phyloP scores from a whole-genome alignment of 106 monocot species.

The Allium sativum region DNA sequence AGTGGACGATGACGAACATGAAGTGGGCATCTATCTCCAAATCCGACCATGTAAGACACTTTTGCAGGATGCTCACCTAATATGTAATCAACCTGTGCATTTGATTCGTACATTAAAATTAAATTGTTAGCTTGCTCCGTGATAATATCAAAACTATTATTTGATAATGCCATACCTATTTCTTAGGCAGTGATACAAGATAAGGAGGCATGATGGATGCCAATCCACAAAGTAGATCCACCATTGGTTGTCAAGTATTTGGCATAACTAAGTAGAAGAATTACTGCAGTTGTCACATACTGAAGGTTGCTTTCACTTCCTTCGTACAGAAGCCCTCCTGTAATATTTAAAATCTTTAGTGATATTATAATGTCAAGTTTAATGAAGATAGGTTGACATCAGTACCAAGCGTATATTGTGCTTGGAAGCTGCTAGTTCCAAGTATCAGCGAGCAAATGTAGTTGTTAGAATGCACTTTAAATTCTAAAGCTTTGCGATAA shows the following conservation, averaged over 20 bases:
- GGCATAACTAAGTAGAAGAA: slow-evolving; percentile 73
- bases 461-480: slow-evolving; percentile 51
- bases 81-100: slow-evolving; percentile 58
- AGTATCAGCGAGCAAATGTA: slow-evolving; percentile 64
- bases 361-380: too few species aligned
- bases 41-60: slow-evolving; percentile 78
- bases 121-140: background rate
- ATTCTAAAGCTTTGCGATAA: slow-evolving; percentile 50
- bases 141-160: background rate
- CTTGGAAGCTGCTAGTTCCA: slow-evolving; percentile 44
- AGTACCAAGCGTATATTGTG: slow-evolving; percentile 68
- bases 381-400: too few species aligned
- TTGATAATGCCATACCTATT: slow-evolving; percentile 29
- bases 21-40: slow-evolving; percentile 40
- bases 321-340: slow-evolving; percentile 70
- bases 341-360: background rate
- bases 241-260: slow-evolving; percentile 50
- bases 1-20: too few species aligned
- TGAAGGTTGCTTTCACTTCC: slow-evolving; percentile 66
- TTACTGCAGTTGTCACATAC: slow-evolving; percentile 70
- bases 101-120: too few species aligned
- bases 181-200: slow-evolving; percentile 55
- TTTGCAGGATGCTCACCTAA: slow-evolving; percentile 46
- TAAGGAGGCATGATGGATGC: slow-evolving; percentile 20
- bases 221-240: slow-evolving; percentile 26